A percentile compares a stretch with the other conserved stretches of the same genome.
Evolutionary conservation across 2,329 filamentous ascomycete genomes (phyloP).

Genomic region (Lecanicillium sp.): DNA sequence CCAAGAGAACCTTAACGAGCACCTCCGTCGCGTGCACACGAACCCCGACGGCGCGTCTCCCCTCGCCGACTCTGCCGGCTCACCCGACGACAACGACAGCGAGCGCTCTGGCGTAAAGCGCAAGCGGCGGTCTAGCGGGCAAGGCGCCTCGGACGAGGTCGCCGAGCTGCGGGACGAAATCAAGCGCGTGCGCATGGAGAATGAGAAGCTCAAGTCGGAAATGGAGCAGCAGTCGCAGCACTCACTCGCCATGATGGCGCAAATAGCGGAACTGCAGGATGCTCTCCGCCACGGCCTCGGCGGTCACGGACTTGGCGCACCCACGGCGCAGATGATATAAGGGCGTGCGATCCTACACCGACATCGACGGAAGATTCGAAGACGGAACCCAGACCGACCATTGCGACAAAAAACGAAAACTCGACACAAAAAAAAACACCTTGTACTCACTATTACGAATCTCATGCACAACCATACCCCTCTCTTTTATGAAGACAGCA

Average conservation of each 20-base stretch:
- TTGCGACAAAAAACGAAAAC: neutral
- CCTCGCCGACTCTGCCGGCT: slow-evolving; percentile 27
- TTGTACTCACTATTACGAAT: slow-evolving; percentile 7
- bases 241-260: slow-evolving; percentile 41
- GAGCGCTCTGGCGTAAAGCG: slow-evolving; percentile 42
- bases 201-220: slow-evolving; percentile 50
- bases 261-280: slow-evolving; percentile 41
- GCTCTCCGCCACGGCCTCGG: slow-evolving; percentile 32
- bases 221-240: slow-evolving; percentile 44
- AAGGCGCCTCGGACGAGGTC: slow-evolving; percentile 36
- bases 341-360: neutral
- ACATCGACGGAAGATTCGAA: neutral
- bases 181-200: slow-evolving; percentile 61
- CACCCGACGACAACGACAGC: slow-evolving; percentile 42
- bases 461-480: slow-evolving; percentile 9
- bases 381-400: neutral
- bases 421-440: neutral
- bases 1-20: slow-evolving; percentile 90
- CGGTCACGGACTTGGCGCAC: slow-evolving; percentile 28
- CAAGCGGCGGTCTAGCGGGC: slow-evolving; percentile 34
- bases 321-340: slow-evolving; percentile 37
- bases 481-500: slow-evolving; percentile 12
- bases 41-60: slow-evolving; percentile 34
- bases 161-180: slow-evolving; percentile 56
- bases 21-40: slow-evolving; percentile 82